These are phyloP conservation scores for Sclerotinia spermophila DNA, from an alignment of 2,329 filamentous ascomycete genomes.

Conservation along the genomic window DNA sequence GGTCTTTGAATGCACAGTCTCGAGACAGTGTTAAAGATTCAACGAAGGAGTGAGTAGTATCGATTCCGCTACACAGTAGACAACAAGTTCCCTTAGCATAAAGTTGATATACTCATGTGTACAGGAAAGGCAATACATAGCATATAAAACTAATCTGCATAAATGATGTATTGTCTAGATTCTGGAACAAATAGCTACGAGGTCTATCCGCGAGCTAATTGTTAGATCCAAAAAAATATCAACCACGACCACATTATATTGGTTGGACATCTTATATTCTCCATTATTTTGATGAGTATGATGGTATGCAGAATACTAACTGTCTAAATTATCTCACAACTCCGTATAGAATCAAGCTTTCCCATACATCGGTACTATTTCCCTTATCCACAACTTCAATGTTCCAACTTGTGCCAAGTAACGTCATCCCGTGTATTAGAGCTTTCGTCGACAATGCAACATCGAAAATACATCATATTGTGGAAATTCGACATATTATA, in stretches of 20 bases:
- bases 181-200: neutral
- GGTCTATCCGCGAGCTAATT: neutral
- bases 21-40: no score
- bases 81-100: neutral
- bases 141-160: neutral
- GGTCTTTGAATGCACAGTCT: no score
- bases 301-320: neutral
- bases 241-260: neutral
- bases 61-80: neutral
- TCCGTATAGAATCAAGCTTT: neutral
- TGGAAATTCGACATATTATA: neutral
- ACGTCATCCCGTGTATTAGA: neutral
- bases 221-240: neutral
- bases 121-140: neutral
- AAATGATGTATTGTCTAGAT: neutral
- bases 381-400: neutral
- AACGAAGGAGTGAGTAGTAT: neutral
- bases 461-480: neutral
- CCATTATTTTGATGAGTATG: neutral
- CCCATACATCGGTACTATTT: neutral
- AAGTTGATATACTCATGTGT: neutral
- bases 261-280: neutral
- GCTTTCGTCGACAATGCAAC: neutral
- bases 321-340: neutral
- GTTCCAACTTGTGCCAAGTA: conserved; percentile 6